A percentile compares a stretch with the other conserved stretches of the same genome.
Evolutionary conservation across 495 filamentous ascomycete genomes (phyloP).

Genomic region (Chaetomium tenue): DNA sequence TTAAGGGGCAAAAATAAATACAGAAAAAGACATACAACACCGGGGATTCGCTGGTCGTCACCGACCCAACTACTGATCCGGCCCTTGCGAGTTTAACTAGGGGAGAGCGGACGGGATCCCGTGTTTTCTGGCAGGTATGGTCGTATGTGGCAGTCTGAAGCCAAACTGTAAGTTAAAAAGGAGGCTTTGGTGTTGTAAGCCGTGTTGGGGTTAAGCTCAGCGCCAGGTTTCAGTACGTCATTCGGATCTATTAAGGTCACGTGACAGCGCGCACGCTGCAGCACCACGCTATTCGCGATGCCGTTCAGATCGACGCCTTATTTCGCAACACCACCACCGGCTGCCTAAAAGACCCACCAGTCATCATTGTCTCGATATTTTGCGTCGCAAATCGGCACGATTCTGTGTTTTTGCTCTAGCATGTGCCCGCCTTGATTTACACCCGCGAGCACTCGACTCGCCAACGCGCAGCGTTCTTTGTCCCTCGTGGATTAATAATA

Average conservation of each 20-base stretch:
- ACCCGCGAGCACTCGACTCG: neutral
- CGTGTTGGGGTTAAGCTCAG: no score
- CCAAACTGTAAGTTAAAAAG: no score
- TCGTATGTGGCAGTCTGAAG: no score
- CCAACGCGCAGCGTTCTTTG: neutral
- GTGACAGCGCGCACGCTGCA: slow-evolving; percentile 18
- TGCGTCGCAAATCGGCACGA: neutral
- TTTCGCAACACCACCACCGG: neutral
- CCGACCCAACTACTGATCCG: slow-evolving; percentile 45
- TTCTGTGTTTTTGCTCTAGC: no score
- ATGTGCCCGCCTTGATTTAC: neutral
- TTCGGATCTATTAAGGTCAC: slow-evolving; percentile 13
- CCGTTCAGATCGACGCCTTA: neutral
- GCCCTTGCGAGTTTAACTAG: slow-evolving; percentile 33
- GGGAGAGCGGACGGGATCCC: slow-evolving; percentile 55
- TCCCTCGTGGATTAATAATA: neutral
- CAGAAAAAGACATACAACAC: slow-evolving; percentile 51
- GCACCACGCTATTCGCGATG: slow-evolving; percentile 1
- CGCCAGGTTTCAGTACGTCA: slow-evolving; percentile 6
- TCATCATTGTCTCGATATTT: no score
- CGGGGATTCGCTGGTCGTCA: slow-evolving; percentile 43
- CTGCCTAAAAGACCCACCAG: no score
- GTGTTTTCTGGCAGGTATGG: slow-evolving; percentile 25
- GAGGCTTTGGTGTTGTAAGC: no score
- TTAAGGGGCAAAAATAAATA: no score